Percentiles rank a stretch among this genome's conserved stretches.
phyloP scores from a whole-genome alignment of 164 flowering plant genomes.

The Houttuynia cordata region DNA sequence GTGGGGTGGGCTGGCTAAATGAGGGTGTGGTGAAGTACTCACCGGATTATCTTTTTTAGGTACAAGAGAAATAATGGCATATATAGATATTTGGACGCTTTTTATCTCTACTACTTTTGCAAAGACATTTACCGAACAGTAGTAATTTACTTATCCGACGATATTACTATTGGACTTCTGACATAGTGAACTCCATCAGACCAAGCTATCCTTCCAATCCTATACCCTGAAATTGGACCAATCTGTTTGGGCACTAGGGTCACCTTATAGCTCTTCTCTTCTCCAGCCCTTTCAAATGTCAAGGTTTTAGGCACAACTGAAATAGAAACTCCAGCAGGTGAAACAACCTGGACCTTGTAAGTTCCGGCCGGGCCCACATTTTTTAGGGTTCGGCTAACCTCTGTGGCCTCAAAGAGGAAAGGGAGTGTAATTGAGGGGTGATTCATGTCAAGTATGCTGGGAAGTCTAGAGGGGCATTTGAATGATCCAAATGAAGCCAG shows the following conservation, averaged over 20 bases:
- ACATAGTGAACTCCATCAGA: slow-evolving; percentile 52
- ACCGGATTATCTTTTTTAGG: too few species aligned
- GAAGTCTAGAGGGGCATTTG: slow-evolving; percentile 7
- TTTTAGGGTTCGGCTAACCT: slow-evolving; percentile 37
- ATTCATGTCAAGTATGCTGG: slow-evolving; percentile 13
- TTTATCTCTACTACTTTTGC: too few species aligned
- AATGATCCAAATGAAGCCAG: slow-evolving; percentile 15
- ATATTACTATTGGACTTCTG: slow-evolving; percentile 47
- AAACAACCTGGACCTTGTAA: slow-evolving; percentile 20
- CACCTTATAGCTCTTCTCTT: slow-evolving; percentile 42
- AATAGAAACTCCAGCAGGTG: slow-evolving; percentile 31
- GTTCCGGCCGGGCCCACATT: slow-evolving; percentile 56
- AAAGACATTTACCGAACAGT: too few species aligned
- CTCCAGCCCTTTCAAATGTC: slow-evolving; percentile 34
- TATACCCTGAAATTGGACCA: slow-evolving; percentile 7
- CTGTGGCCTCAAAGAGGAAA: slow-evolving; percentile 5
- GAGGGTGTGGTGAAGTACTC: too few species aligned
- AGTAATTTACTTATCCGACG: background rate
- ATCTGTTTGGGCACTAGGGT: slow-evolving; percentile 10
- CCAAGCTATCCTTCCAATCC: slow-evolving; percentile 54
- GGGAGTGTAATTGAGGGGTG: slow-evolving; percentile 17
- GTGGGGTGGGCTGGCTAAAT: too few species aligned
- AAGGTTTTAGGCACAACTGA: slow-evolving; percentile 29
- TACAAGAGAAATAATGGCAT: too few species aligned
- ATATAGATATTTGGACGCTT: too few species aligned